Conservation (phyloP, 257 asterid genomes). For the Thymus mandschuricus region DNA sequence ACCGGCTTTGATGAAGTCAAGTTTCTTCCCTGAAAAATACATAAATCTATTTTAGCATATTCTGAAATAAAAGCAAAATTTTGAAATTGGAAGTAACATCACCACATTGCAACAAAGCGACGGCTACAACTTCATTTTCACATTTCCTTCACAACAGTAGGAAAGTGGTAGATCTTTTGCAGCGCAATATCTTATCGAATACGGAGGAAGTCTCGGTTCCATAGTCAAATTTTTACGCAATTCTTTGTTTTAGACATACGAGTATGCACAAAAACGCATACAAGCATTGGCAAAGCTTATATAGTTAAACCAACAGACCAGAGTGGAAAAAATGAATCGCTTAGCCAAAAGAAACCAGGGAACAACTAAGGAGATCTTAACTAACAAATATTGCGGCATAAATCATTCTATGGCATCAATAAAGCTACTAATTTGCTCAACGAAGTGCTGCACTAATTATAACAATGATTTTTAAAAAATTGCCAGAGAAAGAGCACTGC, state of each 20-base stretch:
- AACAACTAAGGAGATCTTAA: conserved; percentile 15
- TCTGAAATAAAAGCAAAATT: conserved; percentile 13
- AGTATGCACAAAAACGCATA: background rate
- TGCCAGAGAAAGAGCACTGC: conserved; percentile 38
- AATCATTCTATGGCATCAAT: conserved; percentile 16
- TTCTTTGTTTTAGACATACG: conserved; percentile 1
- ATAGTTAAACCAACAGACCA: conserved; percentile 15
- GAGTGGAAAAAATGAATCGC: background rate
- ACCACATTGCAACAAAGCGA: conserved; percentile 18
- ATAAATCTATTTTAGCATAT: conserved; percentile 28
- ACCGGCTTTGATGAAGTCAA: conserved; percentile 90
- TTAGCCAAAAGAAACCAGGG: conserved; percentile 21
- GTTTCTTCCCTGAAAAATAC: conserved; percentile 71
- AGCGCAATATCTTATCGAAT: conserved; percentile 16
- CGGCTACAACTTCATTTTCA: conserved; percentile 27
- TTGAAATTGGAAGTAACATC: background rate
- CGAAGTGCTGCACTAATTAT: background rate
- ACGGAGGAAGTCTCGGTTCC: conserved; percentile 2
- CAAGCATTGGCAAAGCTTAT: background rate
- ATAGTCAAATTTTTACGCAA: background rate
- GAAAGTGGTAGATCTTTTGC: conserved; percentile 10
- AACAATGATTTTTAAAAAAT: conserved; percentile 1
- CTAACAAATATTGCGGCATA: conserved; percentile 11
- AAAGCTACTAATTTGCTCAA: conserved; percentile 22
- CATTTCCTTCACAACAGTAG: conserved; percentile 25